phyloP scores from a whole-genome alignment of 2,329 filamentous ascomycete species.

The Aureobasidium sp. region DNA sequence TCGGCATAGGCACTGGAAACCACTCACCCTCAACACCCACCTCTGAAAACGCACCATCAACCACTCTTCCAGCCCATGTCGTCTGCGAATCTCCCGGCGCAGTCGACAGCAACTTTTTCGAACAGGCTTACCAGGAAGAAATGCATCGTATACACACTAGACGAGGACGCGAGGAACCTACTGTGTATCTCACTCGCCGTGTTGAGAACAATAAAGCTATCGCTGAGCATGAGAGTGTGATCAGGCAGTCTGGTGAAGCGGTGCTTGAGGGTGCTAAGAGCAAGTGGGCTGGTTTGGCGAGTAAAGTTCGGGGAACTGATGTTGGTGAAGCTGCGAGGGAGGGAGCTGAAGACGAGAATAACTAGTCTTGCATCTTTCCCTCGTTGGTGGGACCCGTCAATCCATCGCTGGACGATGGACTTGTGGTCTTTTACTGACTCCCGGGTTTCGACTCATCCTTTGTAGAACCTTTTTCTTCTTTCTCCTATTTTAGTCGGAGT shows the following conservation, averaged over 20 bases:
- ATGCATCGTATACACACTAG: constrained; percentile 58
- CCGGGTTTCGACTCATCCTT: background rate
- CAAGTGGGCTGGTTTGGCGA: constrained; percentile 27
- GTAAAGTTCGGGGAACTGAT: background rate
- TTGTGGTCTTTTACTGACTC: background rate
- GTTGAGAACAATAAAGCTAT: constrained; percentile 37
- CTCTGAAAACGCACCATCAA: constrained; percentile 29
- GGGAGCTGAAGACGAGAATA: background rate
- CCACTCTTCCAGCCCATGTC: constrained; percentile 32
- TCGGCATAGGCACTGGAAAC: constrained; percentile 66
- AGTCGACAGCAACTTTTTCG: constrained; percentile 81
- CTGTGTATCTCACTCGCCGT: constrained; percentile 48
- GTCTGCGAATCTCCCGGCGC: constrained; percentile 80
- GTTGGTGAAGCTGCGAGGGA: background rate
- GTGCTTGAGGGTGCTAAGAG: background rate
- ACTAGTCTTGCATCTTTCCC: background rate
- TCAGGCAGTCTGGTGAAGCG: constrained; percentile 1
- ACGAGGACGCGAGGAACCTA: constrained; percentile 38
- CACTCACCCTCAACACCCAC: background rate
- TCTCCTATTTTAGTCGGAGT: background rate
- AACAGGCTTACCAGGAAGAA: constrained; percentile 77
- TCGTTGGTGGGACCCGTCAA: too few species aligned
- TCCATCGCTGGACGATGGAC: background rate
- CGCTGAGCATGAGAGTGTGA: constrained; percentile 21
- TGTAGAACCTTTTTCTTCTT: background rate